Evolutionary conservation across 805 yeast genomes (phyloP).

Genomic region (Yamadazyma olivae): DNA sequence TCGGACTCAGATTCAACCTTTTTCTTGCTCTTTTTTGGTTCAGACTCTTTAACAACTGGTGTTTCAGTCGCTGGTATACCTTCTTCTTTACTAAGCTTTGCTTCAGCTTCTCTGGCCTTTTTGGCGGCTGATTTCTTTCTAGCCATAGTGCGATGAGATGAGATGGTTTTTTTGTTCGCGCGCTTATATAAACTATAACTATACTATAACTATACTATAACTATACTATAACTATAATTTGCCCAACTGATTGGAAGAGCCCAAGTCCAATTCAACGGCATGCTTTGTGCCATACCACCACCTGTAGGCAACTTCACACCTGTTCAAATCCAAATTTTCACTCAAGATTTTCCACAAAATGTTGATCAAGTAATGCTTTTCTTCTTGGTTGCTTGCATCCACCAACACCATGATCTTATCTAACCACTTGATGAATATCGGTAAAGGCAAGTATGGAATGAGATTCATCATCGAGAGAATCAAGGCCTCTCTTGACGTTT

Average conservation of each 20-base stretch:
- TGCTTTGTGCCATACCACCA: conserved; percentile 58
- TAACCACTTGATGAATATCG: conserved; percentile 45
- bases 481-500: conserved; percentile 48
- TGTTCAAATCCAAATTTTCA: conserved; percentile 55
- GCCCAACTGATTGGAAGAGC: too few species aligned
- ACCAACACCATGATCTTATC: conserved; percentile 37
- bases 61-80: background rate
- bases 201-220: too few species aligned
- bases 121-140: conserved; percentile 86
- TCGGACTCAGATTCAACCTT: conserved; percentile 14
- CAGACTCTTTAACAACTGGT: conserved; percentile 14
- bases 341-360: conserved; percentile 53
- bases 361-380: conserved; percentile 29
- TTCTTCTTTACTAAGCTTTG: conserved; percentile 3
- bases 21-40: conserved; percentile 9
- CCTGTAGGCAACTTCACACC: conserved; percentile 50
- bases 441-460: conserved; percentile 50
- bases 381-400: conserved; percentile 22
- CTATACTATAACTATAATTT: too few species aligned
- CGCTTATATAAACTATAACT: too few species aligned
- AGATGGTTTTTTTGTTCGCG: background rate
- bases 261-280: too few species aligned
- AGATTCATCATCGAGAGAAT: conserved; percentile 46
- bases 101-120: conserved; percentile 51
- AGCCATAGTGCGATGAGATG: conserved; percentile 50